These are phyloP conservation scores for Pezicula neosporulosa DNA, from an alignment of 2,329 filamentous ascomycete genomes.

Conservation along the genomic window DNA sequence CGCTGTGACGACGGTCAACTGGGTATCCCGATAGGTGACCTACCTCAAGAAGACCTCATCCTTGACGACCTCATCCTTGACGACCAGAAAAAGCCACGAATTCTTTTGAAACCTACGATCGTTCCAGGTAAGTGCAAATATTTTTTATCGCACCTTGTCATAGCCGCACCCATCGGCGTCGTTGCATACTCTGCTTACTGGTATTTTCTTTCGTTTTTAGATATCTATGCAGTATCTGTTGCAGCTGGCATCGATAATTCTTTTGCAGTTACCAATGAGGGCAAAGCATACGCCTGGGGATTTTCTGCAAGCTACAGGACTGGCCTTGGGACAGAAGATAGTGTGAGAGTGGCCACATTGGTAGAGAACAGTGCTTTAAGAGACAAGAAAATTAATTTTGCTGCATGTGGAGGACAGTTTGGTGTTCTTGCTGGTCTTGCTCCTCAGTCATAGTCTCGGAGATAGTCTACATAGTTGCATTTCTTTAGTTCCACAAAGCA, in stretches of 20 bases:
- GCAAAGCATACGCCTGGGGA: constrained; percentile 74
- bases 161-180: too few relatives aligned
- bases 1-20: constrained; percentile 50
- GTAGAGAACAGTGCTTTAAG: constrained; percentile 84
- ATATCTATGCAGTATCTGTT: constrained; percentile 53
- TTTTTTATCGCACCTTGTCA: too few relatives aligned
- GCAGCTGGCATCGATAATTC: constrained; percentile 69
- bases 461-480: too few relatives aligned
- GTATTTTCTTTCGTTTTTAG: constrained; percentile 17
- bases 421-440: constrained; percentile 52
- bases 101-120: constrained; percentile 62
- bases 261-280: constrained; percentile 65
- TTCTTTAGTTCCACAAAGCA: too few relatives aligned
- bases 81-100: constrained; percentile 62
- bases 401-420: constrained; percentile 87
- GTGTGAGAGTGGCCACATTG: constrained; percentile 71
- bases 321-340: constrained; percentile 73
- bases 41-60: constrained; percentile 56
- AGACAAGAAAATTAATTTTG: constrained; percentile 70
- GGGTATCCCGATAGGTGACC: constrained; percentile 52
- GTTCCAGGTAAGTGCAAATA: constrained; percentile 39
- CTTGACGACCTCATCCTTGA: constrained; percentile 66
- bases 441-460: too few relatives aligned
- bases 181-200: too few relatives aligned
- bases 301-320: constrained; percentile 81